Evolutionary conservation across 371 early-diverging fungal species (phyloP), one percentile per base, ranked within the genome.

Genomic region (Saksenaea vasiformis): DNA sequence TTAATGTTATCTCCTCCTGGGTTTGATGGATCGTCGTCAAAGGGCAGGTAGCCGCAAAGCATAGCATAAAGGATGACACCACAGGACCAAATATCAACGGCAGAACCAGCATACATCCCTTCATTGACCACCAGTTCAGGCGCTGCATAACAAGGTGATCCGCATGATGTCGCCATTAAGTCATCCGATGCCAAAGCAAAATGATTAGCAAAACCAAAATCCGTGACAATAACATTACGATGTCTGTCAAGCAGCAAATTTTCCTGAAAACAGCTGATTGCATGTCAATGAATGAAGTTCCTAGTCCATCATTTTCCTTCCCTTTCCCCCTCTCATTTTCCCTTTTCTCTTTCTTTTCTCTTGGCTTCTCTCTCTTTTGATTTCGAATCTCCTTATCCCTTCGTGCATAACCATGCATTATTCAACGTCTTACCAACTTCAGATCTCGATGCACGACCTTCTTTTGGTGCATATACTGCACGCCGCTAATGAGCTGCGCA

Each of bases 181-280:
- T 91, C 91, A 60, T 83, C 84, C 24, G 77, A 68, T 15, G 79
- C 72, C 27, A 74, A 78, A 39, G 86, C 75, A 65, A 91, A 93
- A 70, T 93, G 88, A 77, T 99, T 99, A 19, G 98, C 97, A 71
- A 99, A 96, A 3, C 99, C 99, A 86, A 99, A 99, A 73, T 99
- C 99, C 8, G 96, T 97, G 64, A 99, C 93, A 63, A 96, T 90
- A 34, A 98, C 90, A 76, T 94, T 91, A 27, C 91, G 83, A 66
- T 93, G 78, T 53, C 85, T 83, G 79, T 96, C 95, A 54, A 95
- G 78, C 54, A 97, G 74, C 56, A 97, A 71, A 67, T 97, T 97
- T 83, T 97, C 98, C 92, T 91, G 77, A 43, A 64, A 87, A 95
- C 93, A 94, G 93, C 82, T 71, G 93, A 95, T 44, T 34, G 27